Conservation (phyloP, 768 basidiomycete genomes). For the Megacollybia marginata region DNA sequence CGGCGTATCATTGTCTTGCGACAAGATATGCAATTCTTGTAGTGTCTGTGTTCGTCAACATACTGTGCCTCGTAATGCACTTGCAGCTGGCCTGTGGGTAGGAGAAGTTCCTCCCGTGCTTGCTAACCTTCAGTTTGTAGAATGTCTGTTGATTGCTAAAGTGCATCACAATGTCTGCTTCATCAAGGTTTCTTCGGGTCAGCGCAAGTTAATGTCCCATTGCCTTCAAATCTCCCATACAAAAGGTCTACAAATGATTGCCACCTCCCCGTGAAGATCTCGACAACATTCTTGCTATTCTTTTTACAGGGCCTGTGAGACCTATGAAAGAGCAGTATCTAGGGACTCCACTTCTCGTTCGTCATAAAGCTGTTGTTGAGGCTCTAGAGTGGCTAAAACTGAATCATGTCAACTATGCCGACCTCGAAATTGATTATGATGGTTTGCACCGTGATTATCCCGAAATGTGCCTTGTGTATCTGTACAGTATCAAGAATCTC, state of each 20-base stretch:
- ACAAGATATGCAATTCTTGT: too few relatives aligned
- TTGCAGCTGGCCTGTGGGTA: too few relatives aligned
- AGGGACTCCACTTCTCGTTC: slow-evolving; percentile 23
- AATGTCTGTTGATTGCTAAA: too few relatives aligned
- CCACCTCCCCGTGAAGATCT: slow-evolving; percentile 24
- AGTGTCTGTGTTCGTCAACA: too few relatives aligned
- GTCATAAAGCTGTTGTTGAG: slow-evolving; percentile 11
- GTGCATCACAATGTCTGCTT: not conserved
- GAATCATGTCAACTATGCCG: slow-evolving; percentile 24
- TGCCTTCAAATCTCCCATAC: slow-evolving; percentile 12
- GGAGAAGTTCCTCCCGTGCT: too few relatives aligned
- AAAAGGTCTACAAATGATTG: slow-evolving; percentile 21
- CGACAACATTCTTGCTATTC: slow-evolving; percentile 19
- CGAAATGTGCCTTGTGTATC: too few relatives aligned
- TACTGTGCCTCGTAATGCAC: too few relatives aligned
- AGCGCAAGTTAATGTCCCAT: slow-evolving; percentile 4
- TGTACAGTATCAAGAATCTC: too few relatives aligned
- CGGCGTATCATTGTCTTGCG: too few relatives aligned
- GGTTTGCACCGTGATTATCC: too few relatives aligned
- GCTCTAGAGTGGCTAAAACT: slow-evolving; percentile 27
- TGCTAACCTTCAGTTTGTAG: too few relatives aligned
- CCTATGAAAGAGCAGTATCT: slow-evolving; percentile 20
- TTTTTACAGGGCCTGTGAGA: slow-evolving; percentile 1
- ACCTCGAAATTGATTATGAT: too few relatives aligned
- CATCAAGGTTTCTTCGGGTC: not conserved